Conservation (phyloP, 176 grass and related monocot genomes). For the Luzula sylvatica region DNA sequence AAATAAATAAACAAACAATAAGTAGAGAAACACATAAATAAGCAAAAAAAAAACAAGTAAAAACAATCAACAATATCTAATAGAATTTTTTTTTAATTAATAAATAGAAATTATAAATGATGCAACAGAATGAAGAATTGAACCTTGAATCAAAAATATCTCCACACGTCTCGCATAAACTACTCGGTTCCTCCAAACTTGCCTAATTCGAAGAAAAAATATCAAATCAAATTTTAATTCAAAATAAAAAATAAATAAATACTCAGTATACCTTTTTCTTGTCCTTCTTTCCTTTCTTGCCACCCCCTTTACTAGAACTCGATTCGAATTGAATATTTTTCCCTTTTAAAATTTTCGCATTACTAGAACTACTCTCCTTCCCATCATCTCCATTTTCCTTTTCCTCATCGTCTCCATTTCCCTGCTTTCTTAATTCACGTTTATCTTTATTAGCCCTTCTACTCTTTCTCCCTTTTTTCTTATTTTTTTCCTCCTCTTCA, state of each 20-base stretch:
- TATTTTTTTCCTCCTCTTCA: constrained; percentile 22
- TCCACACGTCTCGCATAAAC: constrained; percentile 70
- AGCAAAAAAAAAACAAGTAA: constrained; percentile 11
- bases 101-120: neutral
- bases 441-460: constrained; percentile 44
- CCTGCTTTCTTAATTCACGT: neutral
- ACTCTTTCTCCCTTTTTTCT: constrained; percentile 42
- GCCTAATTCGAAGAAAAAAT: constrained; percentile 31
- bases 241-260: neutral
- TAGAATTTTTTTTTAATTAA: neutral
- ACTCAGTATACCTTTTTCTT: constrained; percentile 64
- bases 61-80: neutral
- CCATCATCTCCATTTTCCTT: constrained; percentile 27
- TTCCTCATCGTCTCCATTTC: constrained; percentile 39
- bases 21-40: neutral
- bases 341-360: neutral
- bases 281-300: constrained; percentile 69
- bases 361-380: neutral
- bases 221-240: neutral
- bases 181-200: constrained; percentile 35
- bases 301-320: constrained; percentile 4
- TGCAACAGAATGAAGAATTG: neutral
- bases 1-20: neutral
- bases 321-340: neutral
- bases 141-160: constrained; percentile 84